Evolutionary conservation across 805 yeast genomes (phyloP).

Genomic region (Trichomonascus vanleenenianus): DNA sequence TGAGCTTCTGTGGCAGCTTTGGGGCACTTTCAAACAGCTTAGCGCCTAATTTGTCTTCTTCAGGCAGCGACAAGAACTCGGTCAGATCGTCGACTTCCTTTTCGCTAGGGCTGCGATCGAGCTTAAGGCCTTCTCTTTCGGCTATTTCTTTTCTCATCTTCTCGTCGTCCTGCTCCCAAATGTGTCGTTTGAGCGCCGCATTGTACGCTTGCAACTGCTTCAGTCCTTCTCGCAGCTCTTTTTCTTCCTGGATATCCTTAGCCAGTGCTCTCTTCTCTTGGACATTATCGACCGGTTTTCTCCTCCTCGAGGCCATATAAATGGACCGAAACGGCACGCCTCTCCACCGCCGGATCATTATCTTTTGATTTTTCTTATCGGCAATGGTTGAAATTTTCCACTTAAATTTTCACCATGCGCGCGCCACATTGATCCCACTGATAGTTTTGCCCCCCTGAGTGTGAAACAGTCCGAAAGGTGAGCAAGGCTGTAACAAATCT

Average conservation of each 20-base stretch:
- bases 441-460: too few species aligned
- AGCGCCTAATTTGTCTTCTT: constrained; percentile 1
- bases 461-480: too few species aligned
- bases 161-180: constrained; percentile 16
- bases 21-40: constrained; percentile 10
- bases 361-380: too few species aligned
- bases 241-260: background rate
- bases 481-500: too few species aligned
- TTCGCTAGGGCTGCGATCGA: constrained; percentile 5
- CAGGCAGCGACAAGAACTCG: constrained; percentile 2
- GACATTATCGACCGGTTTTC: too few species aligned
- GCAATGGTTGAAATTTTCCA: too few species aligned
- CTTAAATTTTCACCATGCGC: too few species aligned
- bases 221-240: constrained; percentile 10
- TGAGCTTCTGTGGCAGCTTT: constrained; percentile 13
- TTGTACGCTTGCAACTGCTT: constrained; percentile 15
- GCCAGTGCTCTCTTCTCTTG: too few species aligned
- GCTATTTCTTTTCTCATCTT: constrained; percentile 11
- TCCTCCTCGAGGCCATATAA: too few species aligned
- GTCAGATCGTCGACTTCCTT: constrained; percentile 16
- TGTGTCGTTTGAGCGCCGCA: constrained; percentile 7
- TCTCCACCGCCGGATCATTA: too few species aligned
- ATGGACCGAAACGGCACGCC: too few species aligned
- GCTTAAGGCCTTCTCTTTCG: constrained; percentile 5
- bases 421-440: too few species aligned